Base-by-base conservation (phyloP, 2,329 filamentous ascomycete genomes). In the Fusarium dlaminii region DNA sequence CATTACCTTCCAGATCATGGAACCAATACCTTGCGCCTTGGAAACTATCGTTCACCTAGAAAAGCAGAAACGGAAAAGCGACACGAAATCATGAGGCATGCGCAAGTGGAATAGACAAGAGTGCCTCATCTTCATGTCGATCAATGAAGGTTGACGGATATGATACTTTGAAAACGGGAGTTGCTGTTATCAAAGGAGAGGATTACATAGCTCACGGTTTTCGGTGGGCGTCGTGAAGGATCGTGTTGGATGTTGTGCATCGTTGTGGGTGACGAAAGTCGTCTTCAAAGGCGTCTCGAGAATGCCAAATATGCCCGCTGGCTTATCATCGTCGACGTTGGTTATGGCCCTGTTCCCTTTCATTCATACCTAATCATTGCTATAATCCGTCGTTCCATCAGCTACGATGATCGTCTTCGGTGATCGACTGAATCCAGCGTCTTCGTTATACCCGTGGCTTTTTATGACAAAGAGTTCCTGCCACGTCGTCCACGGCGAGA, bases 401-500 rank as follows among this genome's bases (percentile, higher is more conserved):
- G 32, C 27, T 27, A 12, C 18, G 22, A 14, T 11, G 18, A 30
- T n/a, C 10, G 24, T 24, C 29, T 39, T 27, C 8, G 20, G 14
- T 22, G 15, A 12, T 10, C 15, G 20, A 12, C 13, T 15, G 17
- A 32, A 18, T 27, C 8, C 17, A 15, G 8, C 12, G 8, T 32
- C 11, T 39, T n/a, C 18, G 9, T 30, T n/a, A 8, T 14, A 22
- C 11, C 6, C 22, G 3, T 18, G 15, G 34, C 18, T 20, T 30
- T 13, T 49, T 24, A 70, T 30, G 66, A 70, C n/a, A 70, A 8
- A 13, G 67, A 70, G 32, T 70, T 70, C 8, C 67, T 66, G 14
- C 66, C 67, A 32, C 66, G 60, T 14, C 67, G 67, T 8, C 67
- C 67, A 37, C 66, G 67, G 30, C 43, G 68, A 29, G 72, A 72